Evolutionary conservation across 805 yeast species (phyloP).

Genomic region (Lachancea nothofagi): DNA sequence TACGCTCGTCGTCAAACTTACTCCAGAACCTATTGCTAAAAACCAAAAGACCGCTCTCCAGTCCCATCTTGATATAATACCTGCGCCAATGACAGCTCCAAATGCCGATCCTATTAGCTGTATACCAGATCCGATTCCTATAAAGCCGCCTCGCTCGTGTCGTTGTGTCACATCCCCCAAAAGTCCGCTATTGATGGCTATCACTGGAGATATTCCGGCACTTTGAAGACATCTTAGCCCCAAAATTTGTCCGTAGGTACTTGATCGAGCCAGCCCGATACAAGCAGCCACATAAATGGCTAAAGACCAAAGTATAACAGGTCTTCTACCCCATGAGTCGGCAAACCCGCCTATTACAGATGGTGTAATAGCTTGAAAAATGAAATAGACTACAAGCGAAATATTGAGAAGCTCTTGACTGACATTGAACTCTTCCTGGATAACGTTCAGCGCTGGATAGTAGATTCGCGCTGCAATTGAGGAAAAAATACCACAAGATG

Average conservation of each 20-base stretch:
- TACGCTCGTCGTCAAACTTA: conserved; percentile 32
- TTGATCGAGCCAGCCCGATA: conserved; percentile 57
- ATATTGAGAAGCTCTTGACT: conserved; percentile 55
- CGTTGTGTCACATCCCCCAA: conserved; percentile 68
- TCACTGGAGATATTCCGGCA: conserved; percentile 66
- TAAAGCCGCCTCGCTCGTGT: conserved; percentile 63
- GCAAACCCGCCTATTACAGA: conserved; percentile 61
- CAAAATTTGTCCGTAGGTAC: conserved; percentile 53
- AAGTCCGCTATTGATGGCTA: conserved; percentile 63
- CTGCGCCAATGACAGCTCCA: conserved; percentile 62
- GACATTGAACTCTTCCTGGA: conserved; percentile 50
- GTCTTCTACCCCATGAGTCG: conserved; percentile 68
- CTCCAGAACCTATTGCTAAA: conserved; percentile 57
- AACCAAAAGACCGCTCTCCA: conserved; percentile 82
- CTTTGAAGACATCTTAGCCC: conserved; percentile 70
- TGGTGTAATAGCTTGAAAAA: conserved; percentile 75
- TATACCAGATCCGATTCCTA: conserved; percentile 60
- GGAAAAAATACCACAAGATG: too few relatives aligned
- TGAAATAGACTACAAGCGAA: conserved; percentile 68
- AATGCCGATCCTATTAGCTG: conserved; percentile 68
- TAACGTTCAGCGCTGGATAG: conserved; percentile 64
- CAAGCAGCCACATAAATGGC: conserved; percentile 53
- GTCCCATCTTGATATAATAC: conserved; percentile 38
- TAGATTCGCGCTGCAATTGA: conserved; percentile 71
- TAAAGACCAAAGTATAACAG: conserved; percentile 51